These are phyloP conservation scores for Cantharellus cinnabarinus DNA, from an alignment of 768 basidiomycete species.

Conservation along the genomic window DNA sequence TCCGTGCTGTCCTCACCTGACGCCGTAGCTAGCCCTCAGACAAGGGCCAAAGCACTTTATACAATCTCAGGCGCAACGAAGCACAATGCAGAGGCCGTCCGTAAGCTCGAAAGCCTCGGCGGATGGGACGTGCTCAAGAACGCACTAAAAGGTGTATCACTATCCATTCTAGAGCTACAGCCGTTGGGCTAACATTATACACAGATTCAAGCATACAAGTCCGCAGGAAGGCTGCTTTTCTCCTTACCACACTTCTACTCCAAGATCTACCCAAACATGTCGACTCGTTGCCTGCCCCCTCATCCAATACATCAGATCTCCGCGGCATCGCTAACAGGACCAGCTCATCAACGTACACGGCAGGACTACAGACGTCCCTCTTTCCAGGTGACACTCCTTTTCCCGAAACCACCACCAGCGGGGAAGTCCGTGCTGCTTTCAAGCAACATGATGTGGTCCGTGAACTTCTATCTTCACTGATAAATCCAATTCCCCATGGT, in stretches of 20 bases:
- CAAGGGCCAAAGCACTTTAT: conserved; percentile 68
- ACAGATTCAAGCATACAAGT: conserved; percentile 59
- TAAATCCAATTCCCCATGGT: neutral
- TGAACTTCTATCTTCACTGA: neutral
- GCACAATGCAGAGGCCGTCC: conserved; percentile 51
- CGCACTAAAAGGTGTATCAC: conserved; percentile 35
- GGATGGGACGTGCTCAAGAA: conserved; percentile 47
- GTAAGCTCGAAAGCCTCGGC: conserved; percentile 25
- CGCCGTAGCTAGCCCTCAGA: conserved; percentile 24
- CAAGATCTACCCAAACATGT: conserved; percentile 17
- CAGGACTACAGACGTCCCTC: neutral
- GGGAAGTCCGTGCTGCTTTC: conserved; percentile 3
- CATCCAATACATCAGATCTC: neutral
- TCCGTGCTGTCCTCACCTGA: conserved; percentile 35
- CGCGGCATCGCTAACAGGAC: conserved; percentile 2
- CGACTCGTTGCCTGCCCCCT: neutral
- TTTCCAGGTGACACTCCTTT: conserved; percentile 1
- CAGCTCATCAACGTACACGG: neutral
- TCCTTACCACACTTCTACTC: conserved; percentile 48
- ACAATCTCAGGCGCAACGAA: conserved; percentile 58
- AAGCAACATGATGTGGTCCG: neutral
- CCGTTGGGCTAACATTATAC: conserved; percentile 2
- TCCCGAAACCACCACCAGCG: conserved; percentile 1
- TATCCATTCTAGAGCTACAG: neutral
- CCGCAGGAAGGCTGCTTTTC: conserved; percentile 60